Evolutionary conservation across 2,329 filamentous ascomycete species (phyloP), one percentile per base, ranked within the genome.

Genomic region (Neurospora sp.): DNA sequence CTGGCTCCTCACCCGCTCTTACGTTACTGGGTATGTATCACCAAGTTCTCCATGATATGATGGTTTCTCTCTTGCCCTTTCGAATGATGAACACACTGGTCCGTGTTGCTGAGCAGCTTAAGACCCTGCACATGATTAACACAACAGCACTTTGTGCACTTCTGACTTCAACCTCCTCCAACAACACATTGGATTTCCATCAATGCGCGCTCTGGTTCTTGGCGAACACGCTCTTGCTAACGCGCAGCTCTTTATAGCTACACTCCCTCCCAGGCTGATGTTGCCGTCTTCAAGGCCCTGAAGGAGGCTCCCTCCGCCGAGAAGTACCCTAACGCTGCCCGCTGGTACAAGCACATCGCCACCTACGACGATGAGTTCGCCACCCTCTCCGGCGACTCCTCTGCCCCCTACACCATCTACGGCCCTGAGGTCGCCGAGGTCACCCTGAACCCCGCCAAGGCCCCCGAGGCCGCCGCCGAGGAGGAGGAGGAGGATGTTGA

Each of bases 281-380:
- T 96, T 79, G 92, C 91, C 83, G 89, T 89, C 85, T 98, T 92
- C 92, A 97, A 98, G 89, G 92, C 92, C 79, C 83, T 97, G 81
- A 90, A 86, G 79, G 83, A 86, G 77, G 83, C 89, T 72, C 96
- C 96, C 77, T 89, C 91, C 76, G 88, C 91, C 78, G 86, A 87
- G 82, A 97, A 97, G 87, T 97, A 91, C 90, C 93, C 95, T 79
- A 87, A 97, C 85, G 93, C 91, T 79, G 93, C 93, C 80, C 91
- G 96, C 83, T 99, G 96, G 96, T 97, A 97, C 90, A 97, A 96
- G 89, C 95, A 99, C 89, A 93, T 97, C 80, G 89, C 92, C 82
- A 91, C 92, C 77, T 97, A 92, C 86, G 90, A 96, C 87, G 87
- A 91, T 76, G 95, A 98, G 83, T 98, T 98, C 86, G 86, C 91